A percentile compares a stretch with the other conserved stretches of the same genome.
These are phyloP conservation scores for Leishmania arabica DNA, from an alignment of 208 protist species.

Conservation along the genomic window DNA sequence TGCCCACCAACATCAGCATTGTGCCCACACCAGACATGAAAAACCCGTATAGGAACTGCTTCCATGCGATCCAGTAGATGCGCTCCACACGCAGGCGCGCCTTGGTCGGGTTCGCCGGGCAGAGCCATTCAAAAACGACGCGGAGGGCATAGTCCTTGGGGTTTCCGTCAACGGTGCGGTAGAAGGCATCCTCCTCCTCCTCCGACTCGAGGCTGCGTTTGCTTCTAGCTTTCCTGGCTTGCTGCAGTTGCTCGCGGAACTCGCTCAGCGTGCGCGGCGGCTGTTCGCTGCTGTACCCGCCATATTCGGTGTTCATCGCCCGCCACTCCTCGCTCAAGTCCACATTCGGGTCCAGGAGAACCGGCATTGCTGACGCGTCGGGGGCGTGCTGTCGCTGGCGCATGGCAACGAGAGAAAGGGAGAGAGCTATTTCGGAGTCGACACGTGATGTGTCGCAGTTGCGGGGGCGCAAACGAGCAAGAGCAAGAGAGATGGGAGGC, in stretches of 20 bases:
- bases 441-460: neutral
- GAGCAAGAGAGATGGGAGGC: neutral
- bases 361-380: neutral
- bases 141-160: slow-evolving; percentile 26
- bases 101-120: slow-evolving; percentile 42
- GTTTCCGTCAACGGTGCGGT: slow-evolving; percentile 15
- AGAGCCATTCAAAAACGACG: slow-evolving; percentile 52
- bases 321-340: slow-evolving; percentile 26
- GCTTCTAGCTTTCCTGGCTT: neutral
- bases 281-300: neutral
- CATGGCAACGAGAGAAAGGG: neutral
- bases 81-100: slow-evolving; percentile 64
- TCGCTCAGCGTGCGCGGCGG: slow-evolving; percentile 26
- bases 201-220: slow-evolving; percentile 40
- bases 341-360: slow-evolving; percentile 8
- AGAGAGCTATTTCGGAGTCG: neutral
- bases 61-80: slow-evolving; percentile 80
- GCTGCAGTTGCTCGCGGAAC: slow-evolving; percentile 28
- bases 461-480: neutral
- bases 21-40: slow-evolving; percentile 71
- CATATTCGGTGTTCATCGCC: slow-evolving; percentile 4
- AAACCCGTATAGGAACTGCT: slow-evolving; percentile 56
- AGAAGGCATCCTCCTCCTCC: slow-evolving; percentile 59
- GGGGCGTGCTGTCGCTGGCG: neutral
- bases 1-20: slow-evolving; percentile 43